Evolutionary conservation across 805 yeast genomes (phyloP), one percentile per base, ranked within the genome.

Genomic region (Candida maesae): DNA sequence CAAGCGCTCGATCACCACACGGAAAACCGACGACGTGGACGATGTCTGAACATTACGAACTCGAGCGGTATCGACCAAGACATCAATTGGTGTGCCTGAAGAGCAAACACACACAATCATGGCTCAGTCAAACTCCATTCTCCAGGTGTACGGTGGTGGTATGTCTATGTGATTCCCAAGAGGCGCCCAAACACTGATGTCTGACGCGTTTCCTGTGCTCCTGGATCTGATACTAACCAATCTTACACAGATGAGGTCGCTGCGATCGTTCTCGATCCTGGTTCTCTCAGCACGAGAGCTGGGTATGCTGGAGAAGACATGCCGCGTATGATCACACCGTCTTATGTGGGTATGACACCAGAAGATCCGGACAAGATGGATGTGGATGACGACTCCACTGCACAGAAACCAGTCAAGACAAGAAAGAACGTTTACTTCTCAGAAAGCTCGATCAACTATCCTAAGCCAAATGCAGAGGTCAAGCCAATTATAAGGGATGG

Each of bases 291-390:
- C 45, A 88, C 96, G 6, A 78, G 91, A 39, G 78, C 83, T 15
- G 99, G 99, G 2, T 89, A 78, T 62, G 90, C 97, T 3, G 98
- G 98, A 10, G 91, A 88, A 42, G 96, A 90, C 58, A 73, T 78
- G 39, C 99, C 99, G 11, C 76, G 81, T 48, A 66, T 80, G 4
- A 76, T 84, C 18, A 61, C 81, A 11, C 93, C 96, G 3, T 84
- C 96, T 1, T 73, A 62, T 45, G 87, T 78, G 55, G 84, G 80
- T 8, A 21, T 47, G 23, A 52, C 52, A 41, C 43, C 41, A 21
- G 49, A 34, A 10, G 42, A 36, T 5, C 46, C 32, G 1, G 56
- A 45, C 2, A 50, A 47, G 27, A 51, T 53, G 57, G 59, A 55
- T 11, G 41, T 47, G 10, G 61, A 56, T 23, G 45, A 39, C 16